A percentile compares a stretch with the other conserved stretches of the same genome.
These are phyloP conservation scores for Fusarium guadeloupense DNA, from an alignment of 2,329 filamentous ascomycete genomes.

Conservation along the genomic window DNA sequence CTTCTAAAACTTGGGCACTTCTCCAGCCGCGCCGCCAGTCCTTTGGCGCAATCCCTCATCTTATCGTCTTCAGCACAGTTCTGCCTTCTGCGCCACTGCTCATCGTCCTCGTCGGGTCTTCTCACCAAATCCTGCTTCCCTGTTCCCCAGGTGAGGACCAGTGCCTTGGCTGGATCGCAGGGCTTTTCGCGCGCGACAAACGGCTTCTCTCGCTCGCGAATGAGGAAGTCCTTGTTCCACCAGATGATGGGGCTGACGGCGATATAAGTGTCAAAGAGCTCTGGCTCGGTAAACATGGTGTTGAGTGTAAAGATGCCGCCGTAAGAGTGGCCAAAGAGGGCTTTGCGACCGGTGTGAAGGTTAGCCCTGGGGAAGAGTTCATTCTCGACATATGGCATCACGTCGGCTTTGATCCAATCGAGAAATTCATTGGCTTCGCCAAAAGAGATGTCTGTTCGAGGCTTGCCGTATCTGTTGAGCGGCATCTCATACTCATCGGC, in stretches of 20 bases:
- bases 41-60: constrained; percentile 34
- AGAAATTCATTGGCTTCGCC: constrained; percentile 58
- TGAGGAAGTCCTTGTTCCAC: constrained; percentile 57
- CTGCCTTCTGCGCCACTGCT: constrained; percentile 44
- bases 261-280: constrained; percentile 55
- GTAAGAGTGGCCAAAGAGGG: constrained; percentile 60
- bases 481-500: constrained; percentile 41
- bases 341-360: constrained; percentile 51
- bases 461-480: constrained; percentile 37
- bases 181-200: constrained; percentile 37
- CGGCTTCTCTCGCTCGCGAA: constrained; percentile 43
- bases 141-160: constrained; percentile 48
- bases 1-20: constrained; percentile 26
- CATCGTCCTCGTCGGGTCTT: constrained; percentile 42
- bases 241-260: constrained; percentile 58
- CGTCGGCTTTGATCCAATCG: constrained; percentile 52
- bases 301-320: constrained; percentile 59
- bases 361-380: constrained; percentile 40
- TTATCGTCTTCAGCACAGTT: constrained; percentile 38
- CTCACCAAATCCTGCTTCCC: constrained; percentile 45
- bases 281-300: constrained; percentile 52
- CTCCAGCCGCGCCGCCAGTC: constrained; percentile 28
- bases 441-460: constrained; percentile 40
- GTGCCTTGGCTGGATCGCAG: constrained; percentile 39
- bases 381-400: constrained; percentile 48